A percentile compares a stretch with the other conserved stretches of the same genome.
Conservation (phyloP, 257 asterid genomes). For the Scutellaria barbata region DNA sequence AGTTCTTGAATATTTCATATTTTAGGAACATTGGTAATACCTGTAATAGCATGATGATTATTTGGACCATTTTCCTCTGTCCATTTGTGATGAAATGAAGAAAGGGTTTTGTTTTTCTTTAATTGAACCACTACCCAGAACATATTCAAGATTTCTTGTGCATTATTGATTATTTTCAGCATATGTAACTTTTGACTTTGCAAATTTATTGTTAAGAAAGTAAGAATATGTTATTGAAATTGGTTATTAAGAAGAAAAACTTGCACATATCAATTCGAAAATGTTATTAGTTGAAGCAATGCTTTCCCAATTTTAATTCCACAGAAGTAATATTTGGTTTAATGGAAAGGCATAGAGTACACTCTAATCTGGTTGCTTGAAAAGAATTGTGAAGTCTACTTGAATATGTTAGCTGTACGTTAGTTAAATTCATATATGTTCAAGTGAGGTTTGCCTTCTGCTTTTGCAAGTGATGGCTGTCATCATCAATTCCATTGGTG, state of each 20-base stretch:
- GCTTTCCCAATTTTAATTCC: background rate
- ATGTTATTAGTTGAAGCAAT: constrained; percentile 21
- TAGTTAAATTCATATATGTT: background rate
- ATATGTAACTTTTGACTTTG: background rate
- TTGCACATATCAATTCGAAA: background rate
- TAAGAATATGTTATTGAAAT: background rate
- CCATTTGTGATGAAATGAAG: constrained; percentile 21
- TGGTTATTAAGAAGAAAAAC: constrained; percentile 7
- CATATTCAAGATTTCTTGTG: background rate
- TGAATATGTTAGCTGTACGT: background rate
- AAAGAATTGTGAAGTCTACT: background rate
- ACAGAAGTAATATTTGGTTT: background rate
- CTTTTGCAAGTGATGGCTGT: background rate
- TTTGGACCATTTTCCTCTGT: constrained; percentile 15
- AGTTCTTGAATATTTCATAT: constrained; percentile 44
- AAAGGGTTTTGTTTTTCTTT: constrained; percentile 10
- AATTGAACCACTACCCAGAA: background rate
- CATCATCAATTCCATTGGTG: background rate
- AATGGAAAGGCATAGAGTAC: background rate
- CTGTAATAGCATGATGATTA: constrained; percentile 11
- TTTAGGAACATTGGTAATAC: constrained; percentile 19
- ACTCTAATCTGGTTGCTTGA: background rate
- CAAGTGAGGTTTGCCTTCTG: constrained; percentile 8
- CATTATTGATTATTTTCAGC: constrained; percentile 9
- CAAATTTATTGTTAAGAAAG: background rate